Base-by-base conservation (phyloP, 1,284 basidiomycete species). In the Trichosporon asahii region DNA sequence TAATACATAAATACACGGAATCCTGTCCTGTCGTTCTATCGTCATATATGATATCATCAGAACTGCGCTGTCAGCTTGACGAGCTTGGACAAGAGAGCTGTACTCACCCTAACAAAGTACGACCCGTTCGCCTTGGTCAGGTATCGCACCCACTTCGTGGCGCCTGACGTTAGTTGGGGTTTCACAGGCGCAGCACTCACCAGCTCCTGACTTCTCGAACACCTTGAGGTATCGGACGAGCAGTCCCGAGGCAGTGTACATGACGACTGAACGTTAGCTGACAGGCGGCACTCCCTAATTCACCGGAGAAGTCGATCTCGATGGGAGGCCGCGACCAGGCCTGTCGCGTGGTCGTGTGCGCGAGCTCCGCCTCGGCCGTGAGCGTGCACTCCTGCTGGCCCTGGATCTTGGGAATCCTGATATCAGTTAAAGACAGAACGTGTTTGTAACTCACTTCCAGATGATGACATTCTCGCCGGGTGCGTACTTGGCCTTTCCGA, bases 161-260 rank as follows among this genome's bases (percentile, higher is more conserved):
- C 37, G 49, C 37, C 37, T 40, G 53, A 23, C 44, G 55, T 31
- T 9, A 29, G 29, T 12, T 15, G 7, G 8, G 25, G 9, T 0
- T 23, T 7, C 12, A 3, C 15, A 15, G 25, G 6, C 14, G 25
- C 8, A 40, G 25, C 9, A 40, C 35, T 64, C 63, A 40, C 33
- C 29, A 67, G 66, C 67, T 76, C 90, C 93, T 81, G 87, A 90
- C 87, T 95, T 97, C 86, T 99, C 97, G 77, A 97, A 98, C 27
- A 99, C 95, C 83, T 98, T 99, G 79, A 99, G 84, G 87, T 98
- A 99, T 64, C 96, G 89, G 18, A 99, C 97, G 66, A 97, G 90
- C 76, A 99, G 83, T 0, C 97, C 97, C 8, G 95, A 98, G 5
- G 95, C 88, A 0, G 96, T 98, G 84, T 98, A 95, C 96, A 99